Base-by-base conservation (phyloP, 148 eudicot genomes). In the Gaultheria prostrata region DNA sequence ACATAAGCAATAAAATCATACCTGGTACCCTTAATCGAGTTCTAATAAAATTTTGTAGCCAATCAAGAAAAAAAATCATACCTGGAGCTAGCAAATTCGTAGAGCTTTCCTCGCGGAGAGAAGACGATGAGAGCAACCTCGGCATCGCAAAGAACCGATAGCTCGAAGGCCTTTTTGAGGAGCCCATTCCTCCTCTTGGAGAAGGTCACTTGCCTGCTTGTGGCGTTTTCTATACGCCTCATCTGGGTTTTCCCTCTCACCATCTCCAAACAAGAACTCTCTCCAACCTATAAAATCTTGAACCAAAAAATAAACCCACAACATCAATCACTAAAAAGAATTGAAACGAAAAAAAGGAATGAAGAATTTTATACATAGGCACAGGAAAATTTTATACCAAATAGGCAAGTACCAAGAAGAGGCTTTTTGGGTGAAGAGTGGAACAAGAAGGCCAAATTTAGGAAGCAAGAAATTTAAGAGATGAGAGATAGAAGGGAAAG, bases 181-280 rank as follows among this genome's bases (percentile, higher is more conserved):
- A 89, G 86, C 4, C 91, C 91, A 78, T 89, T 89, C 79, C 89
- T 77, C 78, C 91, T 70, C 79, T 89, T 89, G 24, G 91, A 89
- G 82, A 89, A 89, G 67, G 93, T 90, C 6, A 90, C 93, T 87
- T 90, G 93, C 81, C 93, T 83, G 82, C 93, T 90, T 28, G 93
- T 90, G 54, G 93, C 91, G 86, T 90, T 90, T 71, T 90, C 93
- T 85, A 90, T 90, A 56, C 93, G 89, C 91, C 89, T 89, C 91
- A 90, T 79, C 88, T 89, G 85, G 21, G 93, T 90, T 83, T 90
- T 90, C 49, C 93, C 93, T 81, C 93, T 82, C 86, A 89, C 93
- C 93, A 90, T 90, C 57, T 26, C 30, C 33, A 59, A 67, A 4
- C 15, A 46, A 65, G 30, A 46, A 18, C 30, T 10, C 24, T 15